These are phyloP conservation scores for Sugiyamaella xylanicola DNA, from an alignment of 1,139 yeast species.

Conservation along the genomic window DNA sequence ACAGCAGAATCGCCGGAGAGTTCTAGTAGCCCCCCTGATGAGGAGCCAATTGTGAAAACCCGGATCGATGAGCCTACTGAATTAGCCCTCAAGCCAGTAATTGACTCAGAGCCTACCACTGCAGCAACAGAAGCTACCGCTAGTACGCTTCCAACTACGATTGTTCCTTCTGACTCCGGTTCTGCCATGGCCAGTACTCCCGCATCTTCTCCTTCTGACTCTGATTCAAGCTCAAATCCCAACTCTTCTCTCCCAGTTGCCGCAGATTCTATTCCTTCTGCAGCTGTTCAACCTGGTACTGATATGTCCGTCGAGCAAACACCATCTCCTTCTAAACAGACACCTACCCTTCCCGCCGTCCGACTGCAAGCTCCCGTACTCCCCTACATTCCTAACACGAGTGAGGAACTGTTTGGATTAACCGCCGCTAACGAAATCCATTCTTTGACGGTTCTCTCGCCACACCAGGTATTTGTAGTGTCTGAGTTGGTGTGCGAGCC, in stretches of 20 bases:
- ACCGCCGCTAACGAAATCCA: not conserved
- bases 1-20: too few species aligned
- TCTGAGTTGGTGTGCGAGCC: constrained; percentile 15
- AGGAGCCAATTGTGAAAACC: constrained; percentile 5
- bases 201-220: too few species aligned
- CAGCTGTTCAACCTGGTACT: too few species aligned
- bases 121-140: not conserved
- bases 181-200: too few species aligned
- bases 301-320: too few species aligned
- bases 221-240: not conserved
- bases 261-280: not conserved
- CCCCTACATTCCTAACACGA: not conserved
- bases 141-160: not conserved
- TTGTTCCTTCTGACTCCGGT: not conserved
- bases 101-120: not conserved
- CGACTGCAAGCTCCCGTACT: not conserved
- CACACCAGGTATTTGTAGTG: constrained; percentile 7
- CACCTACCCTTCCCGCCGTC: not conserved
- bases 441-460: not conserved
- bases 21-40: constrained; percentile 7
- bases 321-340: not conserved
- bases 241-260: not conserved
- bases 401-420: not conserved
- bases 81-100: not conserved
- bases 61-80: not conserved